phyloP scores from a whole-genome alignment of 495 filamentous ascomycete species.

The Xylaria acuta region DNA sequence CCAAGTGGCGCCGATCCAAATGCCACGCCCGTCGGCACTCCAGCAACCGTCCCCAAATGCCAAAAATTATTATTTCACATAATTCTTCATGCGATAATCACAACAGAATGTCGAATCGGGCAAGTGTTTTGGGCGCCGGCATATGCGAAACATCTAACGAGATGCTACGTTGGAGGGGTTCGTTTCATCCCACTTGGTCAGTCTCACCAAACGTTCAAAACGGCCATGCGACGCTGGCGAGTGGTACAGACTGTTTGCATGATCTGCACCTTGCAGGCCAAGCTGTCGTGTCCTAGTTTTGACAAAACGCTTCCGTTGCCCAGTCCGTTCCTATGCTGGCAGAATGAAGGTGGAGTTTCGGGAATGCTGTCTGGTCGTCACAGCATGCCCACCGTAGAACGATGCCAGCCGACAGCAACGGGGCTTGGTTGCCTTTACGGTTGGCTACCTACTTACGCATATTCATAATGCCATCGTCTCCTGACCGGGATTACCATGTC shows the following conservation, averaged over 20 bases:
- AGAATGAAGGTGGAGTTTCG: not conserved
- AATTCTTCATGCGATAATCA: not conserved
- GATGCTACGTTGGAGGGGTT: not conserved
- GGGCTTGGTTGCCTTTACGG: not conserved
- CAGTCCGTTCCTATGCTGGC: not conserved
- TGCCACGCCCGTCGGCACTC: not conserved
- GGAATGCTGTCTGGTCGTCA: not conserved
- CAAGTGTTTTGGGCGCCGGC: conserved; percentile 12
- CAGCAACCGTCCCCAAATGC: not conserved
- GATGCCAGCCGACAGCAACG: not conserved
- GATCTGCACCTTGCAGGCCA: too few relatives aligned
- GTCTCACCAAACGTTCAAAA: conserved; percentile 12
- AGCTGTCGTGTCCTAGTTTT: too few relatives aligned
- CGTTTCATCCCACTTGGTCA: conserved; percentile 23
- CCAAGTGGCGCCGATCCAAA: not conserved
- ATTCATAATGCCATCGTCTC: conserved; percentile 11
- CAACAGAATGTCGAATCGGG: conserved; percentile 8
- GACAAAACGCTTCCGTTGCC: too few relatives aligned
- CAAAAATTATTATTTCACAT: too few relatives aligned
- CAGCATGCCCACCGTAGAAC: not conserved
- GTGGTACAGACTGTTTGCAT: conserved; percentile 3
- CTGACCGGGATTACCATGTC: conserved; percentile 10
- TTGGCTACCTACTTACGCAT: not conserved
- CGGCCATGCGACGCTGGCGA: conserved; percentile 7
- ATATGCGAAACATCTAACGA: conserved; percentile 20